phyloP scores from a whole-genome alignment of 1,284 basidiomycete genomes.

The Trichosporon inkin region DNA sequence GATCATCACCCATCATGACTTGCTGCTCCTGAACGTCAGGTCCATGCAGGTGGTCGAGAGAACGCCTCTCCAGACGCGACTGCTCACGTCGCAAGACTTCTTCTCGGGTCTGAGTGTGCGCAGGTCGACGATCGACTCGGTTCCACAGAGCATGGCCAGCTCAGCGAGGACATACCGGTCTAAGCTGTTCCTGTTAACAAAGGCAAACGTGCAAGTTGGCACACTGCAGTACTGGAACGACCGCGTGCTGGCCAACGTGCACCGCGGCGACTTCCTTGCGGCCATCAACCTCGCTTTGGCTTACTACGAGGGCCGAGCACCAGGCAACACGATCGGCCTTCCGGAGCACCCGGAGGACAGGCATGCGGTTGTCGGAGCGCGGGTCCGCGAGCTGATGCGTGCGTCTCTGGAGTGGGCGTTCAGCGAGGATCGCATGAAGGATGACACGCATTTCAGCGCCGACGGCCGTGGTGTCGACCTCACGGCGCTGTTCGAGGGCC shows the following conservation, averaged over 20 bases:
- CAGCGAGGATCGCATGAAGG: slow-evolving; percentile 87
- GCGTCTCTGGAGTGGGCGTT: slow-evolving; percentile 88
- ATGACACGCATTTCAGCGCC: slow-evolving; percentile 73
- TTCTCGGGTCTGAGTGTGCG: slow-evolving; percentile 24
- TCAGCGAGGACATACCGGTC: slow-evolving; percentile 80
- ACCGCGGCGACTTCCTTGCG: slow-evolving; percentile 79
- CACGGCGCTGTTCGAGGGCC: slow-evolving; percentile 79
- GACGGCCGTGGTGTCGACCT: slow-evolving; percentile 89
- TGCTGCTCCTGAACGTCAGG: slow-evolving; percentile 69
- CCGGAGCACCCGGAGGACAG: slow-evolving; percentile 63
- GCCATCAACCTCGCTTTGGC: slow-evolving; percentile 81
- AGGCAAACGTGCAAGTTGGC: slow-evolving; percentile 67
- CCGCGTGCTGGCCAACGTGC: slow-evolving; percentile 75
- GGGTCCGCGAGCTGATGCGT: slow-evolving; percentile 74
- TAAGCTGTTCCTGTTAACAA: slow-evolving; percentile 74
- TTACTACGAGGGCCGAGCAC: slow-evolving; percentile 76
- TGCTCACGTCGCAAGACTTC: slow-evolving; percentile 43
- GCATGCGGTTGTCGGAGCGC: slow-evolving; percentile 65
- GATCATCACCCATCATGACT: slow-evolving; percentile 56
- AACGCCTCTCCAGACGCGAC: slow-evolving; percentile 38
- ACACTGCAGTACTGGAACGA: slow-evolving; percentile 94
- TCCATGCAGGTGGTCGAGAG: slow-evolving; percentile 44
- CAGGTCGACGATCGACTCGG: slow-evolving; percentile 8
- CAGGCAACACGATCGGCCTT: slow-evolving; percentile 84
- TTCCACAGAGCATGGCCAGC: slow-evolving; percentile 55